A percentile compares a stretch with the other conserved stretches of the same genome.
These are phyloP conservation scores for Rhodocollybia butyracea DNA, from an alignment of 768 basidiomycete genomes.

Conservation along the genomic window DNA sequence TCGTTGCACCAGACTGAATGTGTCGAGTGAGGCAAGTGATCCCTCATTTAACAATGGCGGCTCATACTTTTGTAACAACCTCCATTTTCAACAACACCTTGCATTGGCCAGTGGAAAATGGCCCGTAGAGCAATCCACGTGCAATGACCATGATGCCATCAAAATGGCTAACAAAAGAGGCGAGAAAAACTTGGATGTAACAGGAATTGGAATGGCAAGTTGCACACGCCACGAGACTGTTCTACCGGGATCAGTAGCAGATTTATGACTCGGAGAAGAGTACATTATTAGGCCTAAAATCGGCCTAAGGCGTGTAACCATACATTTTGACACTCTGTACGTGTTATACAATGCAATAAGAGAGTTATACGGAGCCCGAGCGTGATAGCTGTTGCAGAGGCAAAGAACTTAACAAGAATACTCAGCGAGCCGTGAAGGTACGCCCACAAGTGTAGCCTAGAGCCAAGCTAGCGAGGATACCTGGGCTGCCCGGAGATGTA, in stretches of 20 bases:
- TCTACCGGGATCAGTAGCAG: constrained; percentile 3
- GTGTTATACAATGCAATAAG: too few species aligned
- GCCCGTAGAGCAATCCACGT: background rate
- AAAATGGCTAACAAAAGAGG: background rate
- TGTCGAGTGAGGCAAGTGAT: constrained; percentile 6
- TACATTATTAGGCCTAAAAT: too few species aligned
- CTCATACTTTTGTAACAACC: constrained; percentile 9
- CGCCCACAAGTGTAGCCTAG: too few species aligned
- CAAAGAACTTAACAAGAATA: too few species aligned
- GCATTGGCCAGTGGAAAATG: background rate
- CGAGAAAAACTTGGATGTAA: background rate
- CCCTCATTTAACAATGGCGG: constrained; percentile 8
- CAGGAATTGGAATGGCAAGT: background rate
- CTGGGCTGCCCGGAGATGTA: too few species aligned
- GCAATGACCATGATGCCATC: constrained; percentile 6
- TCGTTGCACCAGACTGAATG: constrained; percentile 1
- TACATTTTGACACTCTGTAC: too few species aligned
- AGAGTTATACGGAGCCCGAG: too few species aligned
- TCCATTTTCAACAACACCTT: constrained; percentile 4
- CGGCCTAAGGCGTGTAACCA: too few species aligned
- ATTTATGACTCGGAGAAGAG: constrained; percentile 9
- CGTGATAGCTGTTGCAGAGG: too few species aligned
- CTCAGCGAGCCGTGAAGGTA: too few species aligned
- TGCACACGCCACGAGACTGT: constrained; percentile 5
- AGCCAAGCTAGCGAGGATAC: too few species aligned